Percentiles rank a stretch among this genome's conserved stretches.
phyloP scores from a whole-genome alignment of 441 rosid species.

The Lagerstroemia fauriei region DNA sequence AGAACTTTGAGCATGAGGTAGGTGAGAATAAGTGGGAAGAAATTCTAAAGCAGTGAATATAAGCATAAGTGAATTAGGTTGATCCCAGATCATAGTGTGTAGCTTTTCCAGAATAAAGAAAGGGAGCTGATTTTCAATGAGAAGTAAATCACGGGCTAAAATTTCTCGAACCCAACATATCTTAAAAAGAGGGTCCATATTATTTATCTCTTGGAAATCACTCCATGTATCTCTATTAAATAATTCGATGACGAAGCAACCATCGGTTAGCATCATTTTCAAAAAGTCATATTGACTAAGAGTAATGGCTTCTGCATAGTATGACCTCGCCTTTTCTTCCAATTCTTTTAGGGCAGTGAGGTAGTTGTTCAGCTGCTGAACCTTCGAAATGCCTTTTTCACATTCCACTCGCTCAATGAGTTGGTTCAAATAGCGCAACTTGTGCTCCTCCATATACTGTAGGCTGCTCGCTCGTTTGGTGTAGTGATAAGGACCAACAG shows the following conservation, averaged over 20 bases:
- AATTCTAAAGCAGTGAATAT: not conserved
- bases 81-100: not conserved
- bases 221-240: not conserved
- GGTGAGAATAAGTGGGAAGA: too few relatives aligned
- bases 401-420: not conserved
- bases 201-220: too few relatives aligned
- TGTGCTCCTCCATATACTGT: not conserved
- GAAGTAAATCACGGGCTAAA: conserved; percentile 16
- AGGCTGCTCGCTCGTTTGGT: not conserved
- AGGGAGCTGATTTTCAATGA: conserved; percentile 36
- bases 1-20: too few relatives aligned
- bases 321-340: conserved; percentile 20
- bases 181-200: conserved; percentile 10
- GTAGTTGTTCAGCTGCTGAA: conserved; percentile 12
- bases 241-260: conserved; percentile 11
- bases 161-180: not conserved
- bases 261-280: conserved; percentile 29
- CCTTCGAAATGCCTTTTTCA: not conserved
- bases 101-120: conserved; percentile 17
- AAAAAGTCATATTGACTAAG: conserved; percentile 1
- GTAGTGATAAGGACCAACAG: conserved; percentile 7
- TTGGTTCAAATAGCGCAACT: not conserved
- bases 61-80: not conserved
- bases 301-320: conserved; percentile 20
- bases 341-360: not conserved